phyloP scores from a whole-genome alignment of 257 asterid species.

The Leonotis leonurus region DNA sequence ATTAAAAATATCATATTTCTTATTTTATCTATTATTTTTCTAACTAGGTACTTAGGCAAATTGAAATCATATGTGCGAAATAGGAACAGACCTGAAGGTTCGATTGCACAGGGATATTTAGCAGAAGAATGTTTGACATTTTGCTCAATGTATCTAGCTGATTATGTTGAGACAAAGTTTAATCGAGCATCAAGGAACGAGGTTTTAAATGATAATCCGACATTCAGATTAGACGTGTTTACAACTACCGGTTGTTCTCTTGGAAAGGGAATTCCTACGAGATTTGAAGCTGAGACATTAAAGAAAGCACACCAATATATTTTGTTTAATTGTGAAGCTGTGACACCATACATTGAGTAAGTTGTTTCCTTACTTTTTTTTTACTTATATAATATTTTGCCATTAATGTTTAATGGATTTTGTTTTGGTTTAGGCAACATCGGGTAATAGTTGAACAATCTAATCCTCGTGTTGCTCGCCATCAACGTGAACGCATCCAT shows the following conservation, averaged over 20 bases:
- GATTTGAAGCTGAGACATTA: neutral
- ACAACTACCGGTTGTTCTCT: neutral
- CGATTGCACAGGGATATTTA: neutral
- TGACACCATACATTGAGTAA: neutral
- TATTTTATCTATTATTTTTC: neutral
- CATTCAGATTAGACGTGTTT: neutral
- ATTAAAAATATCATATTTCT: no score
- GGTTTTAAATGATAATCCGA: no score
- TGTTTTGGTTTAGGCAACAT: neutral
- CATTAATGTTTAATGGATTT: no score
- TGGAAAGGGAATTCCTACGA: neutral
- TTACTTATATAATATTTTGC: neutral
- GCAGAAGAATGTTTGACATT: neutral
- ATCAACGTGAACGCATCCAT: neutral
- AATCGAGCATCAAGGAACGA: neutral
- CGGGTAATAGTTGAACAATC: neutral
- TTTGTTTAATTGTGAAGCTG: neutral
- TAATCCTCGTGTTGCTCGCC: neutral
- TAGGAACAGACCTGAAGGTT: neutral
- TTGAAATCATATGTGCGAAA: neutral
- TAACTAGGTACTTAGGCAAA: neutral
- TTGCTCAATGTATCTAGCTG: constrained; percentile 1
- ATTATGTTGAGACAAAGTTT: neutral
- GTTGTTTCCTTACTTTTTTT: neutral
- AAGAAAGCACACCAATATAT: neutral